Conservation (phyloP, 2,329 filamentous ascomycete genomes). For the Colletotrichum tofieldiae region DNA sequence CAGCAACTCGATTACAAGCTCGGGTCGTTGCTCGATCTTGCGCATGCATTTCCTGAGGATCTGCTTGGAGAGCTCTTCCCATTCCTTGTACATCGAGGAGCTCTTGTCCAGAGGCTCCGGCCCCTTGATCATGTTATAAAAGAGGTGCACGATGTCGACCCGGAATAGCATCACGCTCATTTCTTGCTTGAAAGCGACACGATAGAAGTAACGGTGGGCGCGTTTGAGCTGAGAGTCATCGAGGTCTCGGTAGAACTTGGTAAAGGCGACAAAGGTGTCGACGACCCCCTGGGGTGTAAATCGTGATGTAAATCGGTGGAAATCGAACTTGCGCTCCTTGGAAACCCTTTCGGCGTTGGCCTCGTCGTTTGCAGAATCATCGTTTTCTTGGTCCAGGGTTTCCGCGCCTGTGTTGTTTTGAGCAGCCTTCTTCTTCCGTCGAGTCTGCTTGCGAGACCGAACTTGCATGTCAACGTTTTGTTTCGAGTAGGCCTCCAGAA, state of each 20-base stretch:
- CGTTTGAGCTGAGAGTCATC: constrained; percentile 87
- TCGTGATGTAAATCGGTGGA: constrained; percentile 83
- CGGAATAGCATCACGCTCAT: constrained; percentile 90
- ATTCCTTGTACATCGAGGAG: constrained; percentile 83
- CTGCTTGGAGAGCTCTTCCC: constrained; percentile 91
- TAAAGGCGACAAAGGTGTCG: constrained; percentile 89
- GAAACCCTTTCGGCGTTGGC: constrained; percentile 78
- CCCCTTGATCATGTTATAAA: constrained; percentile 94
- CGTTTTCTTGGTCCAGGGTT: constrained; percentile 71
- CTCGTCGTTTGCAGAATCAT: constrained; percentile 81
- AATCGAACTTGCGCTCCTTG: constrained; percentile 94
- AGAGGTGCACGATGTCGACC: constrained; percentile 89
- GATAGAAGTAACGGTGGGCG: constrained; percentile 93
- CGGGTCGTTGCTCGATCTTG: constrained; percentile 88
- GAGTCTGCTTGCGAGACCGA: constrained; percentile 81
- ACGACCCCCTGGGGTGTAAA: constrained; percentile 90
- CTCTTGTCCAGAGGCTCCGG: constrained; percentile 81
- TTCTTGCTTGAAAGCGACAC: constrained; percentile 94
- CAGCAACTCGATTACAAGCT: constrained; percentile 90
- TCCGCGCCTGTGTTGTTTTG: constrained; percentile 59
- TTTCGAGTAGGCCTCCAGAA: constrained; percentile 94
- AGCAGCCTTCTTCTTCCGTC: constrained; percentile 80
- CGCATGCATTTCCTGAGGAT: constrained; percentile 86
- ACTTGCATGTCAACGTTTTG: constrained; percentile 96
- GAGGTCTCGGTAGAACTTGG: constrained; percentile 85